These are phyloP conservation scores for Pestalotiopsis sp. DNA, from an alignment of 2,329 filamentous ascomycete species.

Conservation along the genomic window DNA sequence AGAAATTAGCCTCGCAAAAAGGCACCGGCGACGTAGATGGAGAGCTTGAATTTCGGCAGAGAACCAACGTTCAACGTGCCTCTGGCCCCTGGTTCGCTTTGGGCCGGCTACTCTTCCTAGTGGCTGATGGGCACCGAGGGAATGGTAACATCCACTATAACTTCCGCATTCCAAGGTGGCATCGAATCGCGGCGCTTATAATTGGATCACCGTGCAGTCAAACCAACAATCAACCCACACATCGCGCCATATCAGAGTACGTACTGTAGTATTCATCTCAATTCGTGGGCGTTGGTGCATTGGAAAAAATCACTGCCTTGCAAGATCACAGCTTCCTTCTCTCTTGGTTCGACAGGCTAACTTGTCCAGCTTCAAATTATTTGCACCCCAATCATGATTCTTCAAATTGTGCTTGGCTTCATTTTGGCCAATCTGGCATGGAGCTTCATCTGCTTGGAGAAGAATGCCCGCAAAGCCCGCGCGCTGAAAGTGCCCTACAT, in stretches of 20 bases:
- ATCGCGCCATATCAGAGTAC: background rate
- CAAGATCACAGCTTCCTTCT: background rate
- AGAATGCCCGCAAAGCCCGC: slow-evolving; percentile 18
- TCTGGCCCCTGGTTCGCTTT: no score
- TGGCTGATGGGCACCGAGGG: background rate
- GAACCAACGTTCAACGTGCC: no score
- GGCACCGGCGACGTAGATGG: no score
- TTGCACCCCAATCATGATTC: background rate
- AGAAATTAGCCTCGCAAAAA: no score
- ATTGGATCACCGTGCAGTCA: background rate
- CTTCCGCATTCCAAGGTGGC: background rate
- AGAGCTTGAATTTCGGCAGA: no score
- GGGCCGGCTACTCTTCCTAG: background rate
- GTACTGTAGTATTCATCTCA: no score
- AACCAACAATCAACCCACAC: background rate
- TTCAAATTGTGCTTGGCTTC: background rate
- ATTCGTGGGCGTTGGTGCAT: no score
- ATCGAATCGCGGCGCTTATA: background rate
- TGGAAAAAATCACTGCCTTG: no score
- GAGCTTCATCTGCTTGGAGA: background rate
- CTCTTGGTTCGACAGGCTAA: no score
- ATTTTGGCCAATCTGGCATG: background rate
- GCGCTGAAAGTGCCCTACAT: slow-evolving; percentile 21
- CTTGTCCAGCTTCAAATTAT: no score
- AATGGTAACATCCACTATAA: background rate